A percentile compares a stretch with the other conserved stretches of the same genome.
Conservation (phyloP, 257 asterid genomes). For the Echites panduratus region DNA sequence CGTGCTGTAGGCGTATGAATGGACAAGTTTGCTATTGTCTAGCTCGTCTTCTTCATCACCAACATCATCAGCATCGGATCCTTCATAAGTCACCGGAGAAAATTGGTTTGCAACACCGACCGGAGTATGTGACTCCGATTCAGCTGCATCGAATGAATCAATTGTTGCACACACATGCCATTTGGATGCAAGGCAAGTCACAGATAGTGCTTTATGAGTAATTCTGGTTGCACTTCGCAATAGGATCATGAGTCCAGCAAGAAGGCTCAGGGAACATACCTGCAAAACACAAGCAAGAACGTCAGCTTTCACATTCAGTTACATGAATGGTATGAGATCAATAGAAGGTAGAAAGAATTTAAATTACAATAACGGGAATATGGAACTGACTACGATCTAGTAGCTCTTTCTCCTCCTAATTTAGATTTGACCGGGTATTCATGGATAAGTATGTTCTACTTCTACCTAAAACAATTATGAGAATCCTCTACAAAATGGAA, state of each 20-base stretch:
- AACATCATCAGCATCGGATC: constrained; percentile 59
- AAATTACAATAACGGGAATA: not conserved
- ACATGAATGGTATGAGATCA: not conserved
- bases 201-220: constrained; percentile 88
- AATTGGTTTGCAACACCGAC: constrained; percentile 17
- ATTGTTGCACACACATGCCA: constrained; percentile 93
- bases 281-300: constrained; percentile 19
- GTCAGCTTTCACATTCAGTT: not conserved
- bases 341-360: no score
- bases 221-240: constrained; percentile 79
- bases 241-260: constrained; percentile 69
- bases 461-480: not conserved
- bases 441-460: not conserved
- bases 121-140: constrained; percentile 56
- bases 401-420: not conserved
- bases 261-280: constrained; percentile 83
- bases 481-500: not conserved
- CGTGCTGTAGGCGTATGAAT: constrained; percentile 57
- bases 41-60: constrained; percentile 94
- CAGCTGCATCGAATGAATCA: constrained; percentile 56
- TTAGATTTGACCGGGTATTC: no score
- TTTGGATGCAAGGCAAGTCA: constrained; percentile 90
- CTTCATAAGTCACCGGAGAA: constrained; percentile 26
- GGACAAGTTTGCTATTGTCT: constrained; percentile 58
- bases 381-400: not conserved